These are phyloP conservation scores for Agaricus blazei DNA, from an alignment of 768 basidiomycete genomes.

Conservation along the genomic window DNA sequence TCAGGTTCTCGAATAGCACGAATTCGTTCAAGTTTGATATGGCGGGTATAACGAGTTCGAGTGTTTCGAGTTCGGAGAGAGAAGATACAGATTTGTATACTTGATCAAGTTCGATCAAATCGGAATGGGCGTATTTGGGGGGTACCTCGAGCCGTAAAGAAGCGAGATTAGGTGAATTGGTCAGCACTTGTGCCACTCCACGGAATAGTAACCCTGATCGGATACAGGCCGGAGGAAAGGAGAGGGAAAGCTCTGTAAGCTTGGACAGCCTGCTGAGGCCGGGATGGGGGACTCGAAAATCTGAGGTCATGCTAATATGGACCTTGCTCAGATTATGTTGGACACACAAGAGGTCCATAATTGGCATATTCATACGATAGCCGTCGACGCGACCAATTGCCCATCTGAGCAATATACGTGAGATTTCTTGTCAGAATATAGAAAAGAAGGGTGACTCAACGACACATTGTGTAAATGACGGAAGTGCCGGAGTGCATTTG, in stretches of 20 bases:
- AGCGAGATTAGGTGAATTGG: background rate
- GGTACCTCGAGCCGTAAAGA: background rate
- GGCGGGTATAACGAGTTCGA: background rate
- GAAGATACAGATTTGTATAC: background rate
- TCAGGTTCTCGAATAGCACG: background rate
- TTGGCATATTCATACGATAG: background rate
- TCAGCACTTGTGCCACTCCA: background rate
- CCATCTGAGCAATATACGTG: background rate
- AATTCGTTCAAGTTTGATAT: background rate
- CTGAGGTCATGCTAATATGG: background rate
- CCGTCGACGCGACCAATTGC: background rate
- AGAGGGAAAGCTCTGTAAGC: background rate
- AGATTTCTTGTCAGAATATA: background rate
- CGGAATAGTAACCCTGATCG: background rate
- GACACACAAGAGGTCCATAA: background rate
- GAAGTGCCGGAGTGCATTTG: background rate
- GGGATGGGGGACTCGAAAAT: background rate
- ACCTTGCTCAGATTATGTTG: background rate
- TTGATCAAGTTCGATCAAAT: background rate
- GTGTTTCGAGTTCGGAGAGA: background rate
- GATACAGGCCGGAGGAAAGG: background rate
- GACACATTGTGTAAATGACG: background rate
- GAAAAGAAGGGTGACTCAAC: background rate
- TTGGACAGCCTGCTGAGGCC: background rate
- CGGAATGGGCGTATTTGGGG: background rate